These are phyloP conservation scores for Tolypocladium ovalisporum DNA, from an alignment of 2,329 filamentous ascomycete genomes.

Conservation along the genomic window DNA sequence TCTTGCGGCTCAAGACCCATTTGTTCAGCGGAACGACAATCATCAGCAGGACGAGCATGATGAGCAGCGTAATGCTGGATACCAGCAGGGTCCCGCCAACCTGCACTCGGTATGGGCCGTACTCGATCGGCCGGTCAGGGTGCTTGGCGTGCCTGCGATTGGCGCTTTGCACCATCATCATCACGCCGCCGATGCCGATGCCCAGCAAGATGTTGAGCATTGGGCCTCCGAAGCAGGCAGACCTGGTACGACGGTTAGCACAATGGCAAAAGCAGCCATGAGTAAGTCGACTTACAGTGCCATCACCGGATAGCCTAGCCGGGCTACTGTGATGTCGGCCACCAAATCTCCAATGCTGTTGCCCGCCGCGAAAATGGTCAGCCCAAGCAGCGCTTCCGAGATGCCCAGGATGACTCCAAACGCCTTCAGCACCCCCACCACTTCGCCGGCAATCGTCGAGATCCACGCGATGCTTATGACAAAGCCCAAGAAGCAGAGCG, in stretches of 20 bases:
- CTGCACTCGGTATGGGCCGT: conserved; percentile 71
- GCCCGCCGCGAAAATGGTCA: conserved; percentile 93
- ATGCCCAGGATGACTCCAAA: conserved; percentile 87
- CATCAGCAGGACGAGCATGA: conserved; percentile 69
- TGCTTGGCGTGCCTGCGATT: conserved; percentile 56
- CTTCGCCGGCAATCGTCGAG: conserved; percentile 87
- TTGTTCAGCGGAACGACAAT: conserved; percentile 74
- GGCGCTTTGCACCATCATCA: conserved; percentile 68
- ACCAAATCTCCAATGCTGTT: conserved; percentile 93
- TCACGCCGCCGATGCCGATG: conserved; percentile 82
- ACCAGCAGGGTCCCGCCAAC: conserved; percentile 80
- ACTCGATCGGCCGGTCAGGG: conserved; percentile 51
- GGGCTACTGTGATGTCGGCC: conserved; percentile 86
- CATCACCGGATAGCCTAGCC: conserved; percentile 94
- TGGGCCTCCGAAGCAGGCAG: conserved; percentile 93
- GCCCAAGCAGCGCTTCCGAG: conserved; percentile 84
- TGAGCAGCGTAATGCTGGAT: conserved; percentile 69
- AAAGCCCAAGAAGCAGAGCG: conserved; percentile 85
- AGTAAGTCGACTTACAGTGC: conserved; percentile 45
- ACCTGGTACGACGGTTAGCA: conserved; percentile 27
- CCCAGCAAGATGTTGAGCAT: conserved; percentile 96
- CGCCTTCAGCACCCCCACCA: conserved; percentile 88
- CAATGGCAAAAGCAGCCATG: background rate
- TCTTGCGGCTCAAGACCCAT: conserved; percentile 73
- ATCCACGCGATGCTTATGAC: conserved; percentile 92